Evolutionary conservation across 257 asterid species (phyloP).

Genomic region (Scutellaria baicalensis): DNA sequence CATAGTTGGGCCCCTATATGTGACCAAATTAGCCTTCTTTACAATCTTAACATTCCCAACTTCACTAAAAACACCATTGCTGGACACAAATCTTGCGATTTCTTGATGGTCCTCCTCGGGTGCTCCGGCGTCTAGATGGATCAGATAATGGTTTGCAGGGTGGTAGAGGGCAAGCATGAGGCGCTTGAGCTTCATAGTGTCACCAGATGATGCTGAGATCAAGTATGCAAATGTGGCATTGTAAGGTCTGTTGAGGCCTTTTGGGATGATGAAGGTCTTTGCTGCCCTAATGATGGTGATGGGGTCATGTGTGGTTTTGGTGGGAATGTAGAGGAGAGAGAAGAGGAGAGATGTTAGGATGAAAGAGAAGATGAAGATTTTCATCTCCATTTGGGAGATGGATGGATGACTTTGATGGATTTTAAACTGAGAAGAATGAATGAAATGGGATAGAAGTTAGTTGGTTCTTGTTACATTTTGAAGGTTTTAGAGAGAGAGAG

Average conservation of each 20-base stretch:
- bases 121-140: constrained; percentile 74
- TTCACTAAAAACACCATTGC: constrained; percentile 39
- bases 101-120: constrained; percentile 55
- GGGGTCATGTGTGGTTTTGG: constrained; percentile 35
- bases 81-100: constrained; percentile 53
- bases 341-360: constrained; percentile 38
- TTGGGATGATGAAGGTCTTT: constrained; percentile 41
- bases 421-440: not conserved
- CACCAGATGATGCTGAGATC: constrained; percentile 80
- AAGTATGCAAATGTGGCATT: constrained; percentile 78
- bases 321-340: constrained; percentile 53
- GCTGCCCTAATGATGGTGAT: constrained; percentile 37
- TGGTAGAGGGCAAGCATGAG: constrained; percentile 70
- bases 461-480: constrained; percentile 7
- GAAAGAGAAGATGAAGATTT: constrained; percentile 41
- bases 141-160: constrained; percentile 63
- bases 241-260: constrained; percentile 29
- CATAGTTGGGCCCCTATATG: constrained; percentile 94
- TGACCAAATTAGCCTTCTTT: constrained; percentile 58
- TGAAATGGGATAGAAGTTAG: constrained; percentile 9
- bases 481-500: too few species aligned
- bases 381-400: constrained; percentile 38
- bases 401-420: not conserved
- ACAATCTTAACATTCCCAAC: constrained; percentile 79
- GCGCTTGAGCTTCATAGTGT: constrained; percentile 64